A percentile compares a stretch with the other conserved stretches of the same genome.
Conservation (phyloP, 306 rosid genomes). For the Mucuna pruriens region DNA sequence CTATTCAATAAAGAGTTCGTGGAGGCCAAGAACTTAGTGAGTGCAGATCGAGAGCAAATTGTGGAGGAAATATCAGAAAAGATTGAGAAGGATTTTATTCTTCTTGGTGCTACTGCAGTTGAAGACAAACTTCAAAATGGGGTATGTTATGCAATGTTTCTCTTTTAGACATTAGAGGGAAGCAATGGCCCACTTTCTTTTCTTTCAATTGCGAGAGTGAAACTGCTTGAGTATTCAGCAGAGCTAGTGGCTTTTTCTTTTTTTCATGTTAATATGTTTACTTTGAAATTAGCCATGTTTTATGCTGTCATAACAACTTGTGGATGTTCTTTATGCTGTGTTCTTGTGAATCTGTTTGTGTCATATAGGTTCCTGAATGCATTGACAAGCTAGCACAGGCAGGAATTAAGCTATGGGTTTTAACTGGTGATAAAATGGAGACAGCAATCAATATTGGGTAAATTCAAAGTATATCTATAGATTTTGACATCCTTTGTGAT, state of each 20-base stretch:
- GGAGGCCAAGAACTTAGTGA: constrained; percentile 41
- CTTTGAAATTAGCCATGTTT: neutral
- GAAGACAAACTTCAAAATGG: constrained; percentile 51
- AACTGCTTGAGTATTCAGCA: neutral
- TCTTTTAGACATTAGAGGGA: neutral
- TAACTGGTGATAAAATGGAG: constrained; percentile 54
- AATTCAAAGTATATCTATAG: constrained; percentile 4
- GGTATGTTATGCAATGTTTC: constrained; percentile 32
- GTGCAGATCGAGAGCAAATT: constrained; percentile 40
- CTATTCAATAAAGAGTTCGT: constrained; percentile 32
- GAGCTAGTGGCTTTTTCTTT: neutral
- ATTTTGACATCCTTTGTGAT: constrained; percentile 5
- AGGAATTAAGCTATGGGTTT: constrained; percentile 47
- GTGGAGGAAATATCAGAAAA: constrained; percentile 38
- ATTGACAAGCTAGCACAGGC: constrained; percentile 50
- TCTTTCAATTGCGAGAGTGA: neutral
- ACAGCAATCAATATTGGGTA: constrained; percentile 48
- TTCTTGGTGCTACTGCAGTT: constrained; percentile 51
- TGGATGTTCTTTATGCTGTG: neutral
- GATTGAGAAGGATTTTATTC: constrained; percentile 43
- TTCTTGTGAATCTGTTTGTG: neutral
- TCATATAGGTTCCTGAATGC: constrained; percentile 45
- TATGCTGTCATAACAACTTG: neutral
- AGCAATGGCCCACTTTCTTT: neutral
- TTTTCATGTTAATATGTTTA: neutral